phyloP scores from a whole-genome alignment of 2,329 filamentous ascomycete genomes.

The Scortechinia acanthostroma region DNA sequence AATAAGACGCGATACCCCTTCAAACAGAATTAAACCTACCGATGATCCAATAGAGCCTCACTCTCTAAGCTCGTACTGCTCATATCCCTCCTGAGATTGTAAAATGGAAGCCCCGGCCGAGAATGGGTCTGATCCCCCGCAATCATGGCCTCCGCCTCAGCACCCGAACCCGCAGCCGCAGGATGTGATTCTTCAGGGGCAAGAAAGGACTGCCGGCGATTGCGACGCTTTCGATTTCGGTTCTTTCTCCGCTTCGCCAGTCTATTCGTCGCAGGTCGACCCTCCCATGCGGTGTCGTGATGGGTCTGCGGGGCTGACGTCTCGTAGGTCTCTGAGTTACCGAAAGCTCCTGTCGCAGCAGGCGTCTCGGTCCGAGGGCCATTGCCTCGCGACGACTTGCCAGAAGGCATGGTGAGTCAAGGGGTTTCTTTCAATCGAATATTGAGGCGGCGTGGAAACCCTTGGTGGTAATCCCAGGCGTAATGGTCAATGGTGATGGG shows the following conservation, averaged over 20 bases:
- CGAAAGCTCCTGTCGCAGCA: too few relatives aligned
- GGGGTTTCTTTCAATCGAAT: too few relatives aligned
- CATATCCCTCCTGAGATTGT: slow-evolving; percentile 33
- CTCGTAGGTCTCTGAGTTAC: too few relatives aligned
- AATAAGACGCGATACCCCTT: background rate
- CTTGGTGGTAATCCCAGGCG: too few relatives aligned
- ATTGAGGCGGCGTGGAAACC: too few relatives aligned
- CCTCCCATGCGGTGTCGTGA: background rate
- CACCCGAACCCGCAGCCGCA: background rate
- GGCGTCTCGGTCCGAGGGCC: too few relatives aligned
- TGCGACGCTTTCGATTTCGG: background rate
- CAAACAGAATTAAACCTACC: slow-evolving; percentile 36
- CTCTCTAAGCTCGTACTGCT: slow-evolving; percentile 87
- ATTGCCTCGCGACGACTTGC: too few relatives aligned
- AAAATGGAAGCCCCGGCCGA: background rate
- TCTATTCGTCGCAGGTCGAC: too few relatives aligned
- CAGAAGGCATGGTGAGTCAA: too few relatives aligned
- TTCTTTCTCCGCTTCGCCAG: slow-evolving; percentile 1
- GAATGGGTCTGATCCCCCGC: background rate
- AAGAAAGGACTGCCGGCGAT: background rate
- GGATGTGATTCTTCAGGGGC: background rate
- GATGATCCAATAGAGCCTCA: slow-evolving; percentile 79
- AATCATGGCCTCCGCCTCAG: background rate
- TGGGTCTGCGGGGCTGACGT: background rate
- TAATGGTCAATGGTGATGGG: too few relatives aligned